phyloP scores from a whole-genome alignment of 1,284 basidiomycete species.

The Ustilago curta region DNA sequence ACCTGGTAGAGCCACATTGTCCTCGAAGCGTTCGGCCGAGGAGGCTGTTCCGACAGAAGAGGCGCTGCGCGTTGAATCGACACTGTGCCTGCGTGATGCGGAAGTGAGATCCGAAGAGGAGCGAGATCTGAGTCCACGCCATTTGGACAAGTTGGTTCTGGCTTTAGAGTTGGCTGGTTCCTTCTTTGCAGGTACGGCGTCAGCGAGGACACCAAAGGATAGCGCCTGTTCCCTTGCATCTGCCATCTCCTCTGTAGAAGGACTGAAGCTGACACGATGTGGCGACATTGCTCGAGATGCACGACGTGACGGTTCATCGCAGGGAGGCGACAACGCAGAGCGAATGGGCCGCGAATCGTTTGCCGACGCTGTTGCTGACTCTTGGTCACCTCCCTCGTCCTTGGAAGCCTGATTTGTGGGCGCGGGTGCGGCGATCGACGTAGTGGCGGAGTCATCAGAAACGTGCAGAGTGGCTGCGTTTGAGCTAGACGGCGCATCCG shows the following conservation, averaged over 20 bases:
- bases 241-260: constrained; percentile 48
- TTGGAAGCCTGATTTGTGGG: neutral
- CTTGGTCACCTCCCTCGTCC: neutral
- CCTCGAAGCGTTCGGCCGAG: constrained; percentile 17
- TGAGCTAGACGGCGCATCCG: neutral
- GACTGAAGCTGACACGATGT: constrained; percentile 55
- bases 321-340: constrained; percentile 15
- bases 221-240: constrained; percentile 41
- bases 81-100: constrained; percentile 14
- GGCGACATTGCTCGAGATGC: constrained; percentile 24
- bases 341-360: constrained; percentile 17
- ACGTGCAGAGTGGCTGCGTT: neutral
- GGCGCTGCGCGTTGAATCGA: constrained; percentile 21
- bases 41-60: constrained; percentile 16
- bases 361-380: constrained; percentile 4
- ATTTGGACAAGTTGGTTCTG: constrained; percentile 20
- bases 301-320: constrained; percentile 11
- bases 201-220: neutral
- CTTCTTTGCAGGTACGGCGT: neutral
- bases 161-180: constrained; percentile 4
- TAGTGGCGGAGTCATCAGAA: neutral
- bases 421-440: neutral
- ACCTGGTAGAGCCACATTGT: constrained; percentile 25
- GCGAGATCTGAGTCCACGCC: constrained; percentile 36
- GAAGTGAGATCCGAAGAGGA: constrained; percentile 33